Percentiles rank a stretch among this genome's conserved stretches.
Evolutionary conservation across 2,329 filamentous ascomycete species (phyloP).

Genomic region (Ascochyta viciae-villosae): DNA sequence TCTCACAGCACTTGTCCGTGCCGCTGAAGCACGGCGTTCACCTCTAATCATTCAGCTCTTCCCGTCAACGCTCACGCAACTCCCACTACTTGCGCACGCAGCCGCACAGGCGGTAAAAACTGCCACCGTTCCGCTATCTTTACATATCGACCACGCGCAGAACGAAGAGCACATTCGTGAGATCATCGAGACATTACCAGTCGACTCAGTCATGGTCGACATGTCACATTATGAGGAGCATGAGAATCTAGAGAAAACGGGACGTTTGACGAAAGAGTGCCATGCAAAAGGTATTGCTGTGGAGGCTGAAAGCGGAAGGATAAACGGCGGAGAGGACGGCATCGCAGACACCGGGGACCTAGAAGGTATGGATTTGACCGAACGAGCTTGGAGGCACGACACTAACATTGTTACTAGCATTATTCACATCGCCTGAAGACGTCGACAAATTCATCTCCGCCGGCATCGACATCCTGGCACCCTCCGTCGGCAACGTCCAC

Average conservation of each 20-base stretch:
- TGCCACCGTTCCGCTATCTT: slow-evolving; percentile 52
- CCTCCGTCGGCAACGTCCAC: slow-evolving; percentile 78
- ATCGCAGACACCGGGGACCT: slow-evolving; percentile 71
- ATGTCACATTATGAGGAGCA: slow-evolving; percentile 77
- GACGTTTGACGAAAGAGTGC: slow-evolving; percentile 66
- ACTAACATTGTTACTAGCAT: slow-evolving; percentile 20
- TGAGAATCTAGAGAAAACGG: slow-evolving; percentile 70
- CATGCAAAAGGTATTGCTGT: slow-evolving; percentile 69
- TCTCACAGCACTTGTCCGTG: slow-evolving; percentile 43
- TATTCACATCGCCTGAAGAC: slow-evolving; percentile 72
- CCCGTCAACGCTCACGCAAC: slow-evolving; percentile 71
- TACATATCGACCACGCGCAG: slow-evolving; percentile 59
- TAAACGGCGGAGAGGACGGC: slow-evolving; percentile 76
- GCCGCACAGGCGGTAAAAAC: slow-evolving; percentile 52
- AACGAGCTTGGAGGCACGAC: background rate
- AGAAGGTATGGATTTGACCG: slow-evolving; percentile 52
- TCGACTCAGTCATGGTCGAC: slow-evolving; percentile 79
- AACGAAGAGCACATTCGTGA: slow-evolving; percentile 52
- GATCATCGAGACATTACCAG: slow-evolving; percentile 59
- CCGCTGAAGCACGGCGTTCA: slow-evolving; percentile 44
- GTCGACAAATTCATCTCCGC: slow-evolving; percentile 73
- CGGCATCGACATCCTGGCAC: slow-evolving; percentile 75
- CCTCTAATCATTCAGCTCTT: slow-evolving; percentile 49
- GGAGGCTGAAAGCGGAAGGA: slow-evolving; percentile 73
- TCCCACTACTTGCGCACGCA: slow-evolving; percentile 57